These are phyloP conservation scores for Saccharomyces uvarum DNA, from an alignment of 1,139 yeast species.

Conservation along the genomic window DNA sequence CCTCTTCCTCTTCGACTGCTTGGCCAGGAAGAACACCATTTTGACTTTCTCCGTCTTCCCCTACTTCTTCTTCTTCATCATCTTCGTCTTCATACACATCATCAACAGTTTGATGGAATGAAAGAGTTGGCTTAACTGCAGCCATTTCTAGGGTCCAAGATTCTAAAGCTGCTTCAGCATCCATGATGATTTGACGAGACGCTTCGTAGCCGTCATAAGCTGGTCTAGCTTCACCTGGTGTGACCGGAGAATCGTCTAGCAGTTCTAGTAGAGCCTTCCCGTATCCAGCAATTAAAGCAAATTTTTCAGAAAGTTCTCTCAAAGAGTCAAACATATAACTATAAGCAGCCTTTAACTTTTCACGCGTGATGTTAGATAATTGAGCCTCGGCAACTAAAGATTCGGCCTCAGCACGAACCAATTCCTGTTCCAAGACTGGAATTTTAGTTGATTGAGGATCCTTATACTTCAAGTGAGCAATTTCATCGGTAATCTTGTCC, in stretches of 20 bases:
- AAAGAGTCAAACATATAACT: slow-evolving; percentile 76
- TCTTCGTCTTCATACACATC: slow-evolving; percentile 56
- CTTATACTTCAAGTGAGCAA: slow-evolving; percentile 74
- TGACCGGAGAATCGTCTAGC: slow-evolving; percentile 76
- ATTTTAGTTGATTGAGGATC: slow-evolving; percentile 81
- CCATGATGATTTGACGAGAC: slow-evolving; percentile 76
- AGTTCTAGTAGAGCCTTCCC: slow-evolving; percentile 80
- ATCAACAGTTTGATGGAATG: slow-evolving; percentile 64
- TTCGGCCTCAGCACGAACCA: slow-evolving; percentile 87
- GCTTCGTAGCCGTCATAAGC: slow-evolving; percentile 85
- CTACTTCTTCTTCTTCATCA: slow-evolving; percentile 36
- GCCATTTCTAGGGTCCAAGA: slow-evolving; percentile 79
- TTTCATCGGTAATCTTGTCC: slow-evolving; percentile 76
- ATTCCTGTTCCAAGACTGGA: slow-evolving; percentile 74
- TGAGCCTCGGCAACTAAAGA: slow-evolving; percentile 87
- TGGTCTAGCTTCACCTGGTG: slow-evolving; percentile 88
- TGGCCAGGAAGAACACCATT: slow-evolving; percentile 4
- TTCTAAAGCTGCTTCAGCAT: slow-evolving; percentile 76
- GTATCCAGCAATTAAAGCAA: slow-evolving; percentile 80
- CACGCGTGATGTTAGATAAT: slow-evolving; percentile 78
- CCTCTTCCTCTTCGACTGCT: slow-evolving; percentile 5
- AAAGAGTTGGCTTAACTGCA: slow-evolving; percentile 70
- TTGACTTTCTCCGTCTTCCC: slow-evolving; percentile 13
- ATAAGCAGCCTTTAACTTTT: slow-evolving; percentile 77
- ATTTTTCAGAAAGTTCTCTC: slow-evolving; percentile 76